Conservation (phyloP, 768 basidiomycete genomes). For the Pleurotus cornucopiae region DNA sequence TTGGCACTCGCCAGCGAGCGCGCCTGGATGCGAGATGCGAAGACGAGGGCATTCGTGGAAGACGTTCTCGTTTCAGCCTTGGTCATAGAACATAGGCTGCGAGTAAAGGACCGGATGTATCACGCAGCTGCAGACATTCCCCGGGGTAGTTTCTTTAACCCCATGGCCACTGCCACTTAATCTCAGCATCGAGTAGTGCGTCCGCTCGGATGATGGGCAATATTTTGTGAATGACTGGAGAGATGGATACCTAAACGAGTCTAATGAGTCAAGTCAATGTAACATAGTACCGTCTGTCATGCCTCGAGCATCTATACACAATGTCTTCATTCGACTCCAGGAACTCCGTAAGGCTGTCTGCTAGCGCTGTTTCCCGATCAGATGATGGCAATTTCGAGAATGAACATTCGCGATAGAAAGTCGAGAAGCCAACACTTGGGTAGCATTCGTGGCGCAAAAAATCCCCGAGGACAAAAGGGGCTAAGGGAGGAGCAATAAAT, state of each 20-base stretch:
- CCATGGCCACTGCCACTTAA: no score
- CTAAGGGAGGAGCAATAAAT: no score
- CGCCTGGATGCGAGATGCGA: background rate
- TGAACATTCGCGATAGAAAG: background rate
- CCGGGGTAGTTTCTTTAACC: background rate
- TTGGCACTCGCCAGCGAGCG: background rate
- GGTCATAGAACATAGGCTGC: background rate
- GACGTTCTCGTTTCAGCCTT: background rate
- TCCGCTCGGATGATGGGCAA: background rate
- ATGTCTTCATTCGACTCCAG: no score
- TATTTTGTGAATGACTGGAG: background rate
- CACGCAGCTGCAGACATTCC: background rate
- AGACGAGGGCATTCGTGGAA: background rate
- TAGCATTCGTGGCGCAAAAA: background rate
- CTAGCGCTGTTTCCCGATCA: no score
- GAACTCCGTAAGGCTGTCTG: no score
- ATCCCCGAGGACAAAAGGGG: no score
- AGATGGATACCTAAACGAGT: no score
- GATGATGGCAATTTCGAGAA: background rate
- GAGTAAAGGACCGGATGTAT: background rate
- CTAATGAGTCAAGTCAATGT: no score
- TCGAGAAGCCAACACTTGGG: background rate
- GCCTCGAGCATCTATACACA: no score
- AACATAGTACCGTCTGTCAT: no score
- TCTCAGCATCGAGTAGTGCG: no score